phyloP scores from a whole-genome alignment of 75 land plant genomes.

The Picea glauca region DNA sequence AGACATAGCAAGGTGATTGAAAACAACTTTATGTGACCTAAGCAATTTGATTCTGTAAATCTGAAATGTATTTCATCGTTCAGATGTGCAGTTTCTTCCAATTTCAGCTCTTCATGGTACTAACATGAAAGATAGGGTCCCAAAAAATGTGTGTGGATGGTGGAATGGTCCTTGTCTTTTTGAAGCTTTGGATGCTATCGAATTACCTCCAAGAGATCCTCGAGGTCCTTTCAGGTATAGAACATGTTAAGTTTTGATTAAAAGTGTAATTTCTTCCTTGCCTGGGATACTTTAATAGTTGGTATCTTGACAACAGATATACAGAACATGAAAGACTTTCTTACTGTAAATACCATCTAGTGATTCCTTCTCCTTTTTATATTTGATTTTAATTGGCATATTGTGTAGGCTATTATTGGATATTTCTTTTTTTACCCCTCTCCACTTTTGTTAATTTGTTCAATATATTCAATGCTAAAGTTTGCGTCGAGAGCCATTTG shows the following conservation, averaged over 20 bases:
- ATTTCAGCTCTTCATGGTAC: slow-evolving; percentile 83
- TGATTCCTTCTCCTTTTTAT: too few species aligned
- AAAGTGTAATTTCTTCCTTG: too few species aligned
- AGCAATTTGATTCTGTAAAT: neutral
- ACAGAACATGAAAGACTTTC: too few species aligned
- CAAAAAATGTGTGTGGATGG: slow-evolving; percentile 69
- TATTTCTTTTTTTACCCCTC: too few species aligned
- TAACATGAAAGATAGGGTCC: slow-evolving; percentile 69
- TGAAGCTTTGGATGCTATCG: slow-evolving; percentile 86
- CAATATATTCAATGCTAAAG: neutral
- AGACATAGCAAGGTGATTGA: too few species aligned
- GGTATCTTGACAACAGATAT: too few species aligned
- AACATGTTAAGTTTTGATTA: too few species aligned
- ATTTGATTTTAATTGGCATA: neutral
- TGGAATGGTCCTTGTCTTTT: slow-evolving; percentile 92
- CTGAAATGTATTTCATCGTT: slow-evolving; percentile 14
- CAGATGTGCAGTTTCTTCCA: slow-evolving; percentile 94
- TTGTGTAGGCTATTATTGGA: neutral
- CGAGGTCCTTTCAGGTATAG: slow-evolving; percentile 82
- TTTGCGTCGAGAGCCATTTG: too few species aligned
- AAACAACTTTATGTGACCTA: too few species aligned
- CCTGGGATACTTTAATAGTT: too few species aligned
- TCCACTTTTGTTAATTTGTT: too few species aligned
- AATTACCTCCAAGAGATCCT: slow-evolving; percentile 79
- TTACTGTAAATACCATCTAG: too few species aligned